Evolutionary conservation across 1,284 basidiomycete genomes (phyloP).

Genomic region (Fomitopsis pinicola): DNA sequence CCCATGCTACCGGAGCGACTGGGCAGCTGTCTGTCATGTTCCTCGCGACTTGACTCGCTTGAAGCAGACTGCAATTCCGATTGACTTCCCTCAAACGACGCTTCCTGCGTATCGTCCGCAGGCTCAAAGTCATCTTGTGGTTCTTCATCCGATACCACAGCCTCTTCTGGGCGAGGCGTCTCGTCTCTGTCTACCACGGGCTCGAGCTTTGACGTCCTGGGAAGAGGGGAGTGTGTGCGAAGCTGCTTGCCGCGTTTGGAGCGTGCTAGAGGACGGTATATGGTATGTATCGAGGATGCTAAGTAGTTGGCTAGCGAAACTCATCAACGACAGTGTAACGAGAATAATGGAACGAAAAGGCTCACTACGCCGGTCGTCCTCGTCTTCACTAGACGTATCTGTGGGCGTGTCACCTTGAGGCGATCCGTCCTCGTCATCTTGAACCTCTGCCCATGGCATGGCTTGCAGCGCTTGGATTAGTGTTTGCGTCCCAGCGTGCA

Average conservation of each 20-base stretch:
- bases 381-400: constrained; percentile 60
- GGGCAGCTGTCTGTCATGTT: background rate
- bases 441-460: constrained; percentile 67
- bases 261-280: constrained; percentile 75
- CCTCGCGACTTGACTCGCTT: constrained; percentile 3
- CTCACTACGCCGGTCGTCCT: constrained; percentile 36
- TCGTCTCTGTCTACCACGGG: constrained; percentile 26
- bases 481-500: constrained; percentile 80
- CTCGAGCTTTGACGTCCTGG: constrained; percentile 17
- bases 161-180: constrained; percentile 24
- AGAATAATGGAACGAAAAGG: background rate
- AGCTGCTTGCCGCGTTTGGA: constrained; percentile 42
- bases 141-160: constrained; percentile 43
- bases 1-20: constrained; percentile 52
- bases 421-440: constrained; percentile 63
- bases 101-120: constrained; percentile 21
- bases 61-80: constrained; percentile 12
- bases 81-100: background rate
- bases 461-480: constrained; percentile 82
- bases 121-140: constrained; percentile 56
- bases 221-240: constrained; percentile 19
- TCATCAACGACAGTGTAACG: background rate
- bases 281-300: constrained; percentile 81
- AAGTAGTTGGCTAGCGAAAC: constrained; percentile 35
- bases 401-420: constrained; percentile 36